Evolutionary conservation across 2,329 filamentous ascomycete species (phyloP).

Genomic region (Fusarium sacchari): DNA sequence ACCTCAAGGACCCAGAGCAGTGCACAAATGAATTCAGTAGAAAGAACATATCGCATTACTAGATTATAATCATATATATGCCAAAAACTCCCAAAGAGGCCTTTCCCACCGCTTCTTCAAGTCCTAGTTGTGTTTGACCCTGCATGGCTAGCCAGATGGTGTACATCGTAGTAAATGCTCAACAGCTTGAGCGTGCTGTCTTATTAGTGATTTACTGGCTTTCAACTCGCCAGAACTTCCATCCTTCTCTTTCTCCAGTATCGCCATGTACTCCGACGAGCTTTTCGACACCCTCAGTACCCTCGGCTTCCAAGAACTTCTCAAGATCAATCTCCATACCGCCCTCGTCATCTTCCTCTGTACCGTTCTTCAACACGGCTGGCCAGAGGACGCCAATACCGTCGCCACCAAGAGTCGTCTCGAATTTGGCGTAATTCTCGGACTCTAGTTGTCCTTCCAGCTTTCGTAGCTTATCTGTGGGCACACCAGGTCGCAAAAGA

Average conservation of each 20-base stretch:
- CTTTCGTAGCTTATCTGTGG: slow-evolving; percentile 64
- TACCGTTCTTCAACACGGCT: slow-evolving; percentile 86
- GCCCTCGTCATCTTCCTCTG: slow-evolving; percentile 79
- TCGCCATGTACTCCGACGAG: slow-evolving; percentile 82
- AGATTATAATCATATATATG: slow-evolving; percentile 43
- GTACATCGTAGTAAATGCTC: slow-evolving; percentile 29
- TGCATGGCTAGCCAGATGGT: slow-evolving; percentile 36
- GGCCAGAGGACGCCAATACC: slow-evolving; percentile 96
- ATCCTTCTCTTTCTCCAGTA: slow-evolving; percentile 76
- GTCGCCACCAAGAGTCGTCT: slow-evolving; percentile 90
- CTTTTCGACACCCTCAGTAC: slow-evolving; percentile 84
- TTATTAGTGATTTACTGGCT: slow-evolving; percentile 44
- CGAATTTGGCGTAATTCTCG: slow-evolving; percentile 85
- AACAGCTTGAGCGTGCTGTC: not conserved
- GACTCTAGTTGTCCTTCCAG: slow-evolving; percentile 73
- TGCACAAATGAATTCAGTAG: not conserved
- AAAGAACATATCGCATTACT: slow-evolving; percentile 41
- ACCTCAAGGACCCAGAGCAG: not conserved
- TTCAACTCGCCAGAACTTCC: slow-evolving; percentile 86
- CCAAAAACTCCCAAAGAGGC: slow-evolving; percentile 35
- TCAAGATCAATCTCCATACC: slow-evolving; percentile 95
- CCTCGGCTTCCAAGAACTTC: slow-evolving; percentile 81
- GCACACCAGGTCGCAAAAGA: slow-evolving; percentile 75
- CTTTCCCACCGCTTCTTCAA: slow-evolving; percentile 24
- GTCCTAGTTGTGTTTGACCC: slow-evolving; percentile 37